Evolutionary conservation across 78 protist species (phyloP).

Genomic region (Monosiga brevicollis): DNA sequence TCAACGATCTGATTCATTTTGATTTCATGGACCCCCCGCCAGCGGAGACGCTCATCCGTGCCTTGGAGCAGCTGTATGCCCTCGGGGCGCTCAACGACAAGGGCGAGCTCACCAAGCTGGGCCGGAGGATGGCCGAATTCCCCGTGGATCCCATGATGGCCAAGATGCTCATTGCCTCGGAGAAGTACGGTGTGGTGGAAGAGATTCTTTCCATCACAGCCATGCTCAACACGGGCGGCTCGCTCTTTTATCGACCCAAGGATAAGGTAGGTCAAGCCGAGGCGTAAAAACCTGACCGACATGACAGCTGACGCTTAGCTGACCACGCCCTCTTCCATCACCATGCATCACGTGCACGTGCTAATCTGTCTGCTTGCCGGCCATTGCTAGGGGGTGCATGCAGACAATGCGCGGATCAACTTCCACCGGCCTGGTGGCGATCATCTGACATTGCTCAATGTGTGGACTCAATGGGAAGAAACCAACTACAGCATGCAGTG

Average conservation of each 20-base stretch:
- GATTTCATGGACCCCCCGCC: slow-evolving; percentile 99
- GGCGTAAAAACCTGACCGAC: no score
- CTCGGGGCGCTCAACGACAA: slow-evolving; percentile 88
- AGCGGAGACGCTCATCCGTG: slow-evolving; percentile 90
- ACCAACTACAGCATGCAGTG: slow-evolving; percentile 68
- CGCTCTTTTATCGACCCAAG: slow-evolving; percentile 84
- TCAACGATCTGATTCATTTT: slow-evolving; percentile 89
- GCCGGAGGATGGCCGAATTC: slow-evolving; percentile 96
- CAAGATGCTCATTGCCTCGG: slow-evolving; percentile 71
- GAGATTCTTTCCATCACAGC: slow-evolving; percentile 68
- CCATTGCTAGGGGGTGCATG: slow-evolving; percentile 10
- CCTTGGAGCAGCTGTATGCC: slow-evolving; percentile 74
- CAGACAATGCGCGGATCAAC: slow-evolving; percentile 13
- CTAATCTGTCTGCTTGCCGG: no score
- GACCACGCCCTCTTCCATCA: slow-evolving; percentile 46
- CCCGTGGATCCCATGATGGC: slow-evolving; percentile 91
- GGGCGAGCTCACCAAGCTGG: slow-evolving; percentile 94
- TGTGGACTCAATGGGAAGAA: slow-evolving; percentile 81
- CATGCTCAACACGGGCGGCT: slow-evolving; percentile 78
- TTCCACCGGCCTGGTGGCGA: slow-evolving; percentile 73
- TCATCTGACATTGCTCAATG: slow-evolving; percentile 79
- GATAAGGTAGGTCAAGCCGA: slow-evolving; percentile 58
- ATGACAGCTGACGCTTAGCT: no score
- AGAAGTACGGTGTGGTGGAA: slow-evolving; percentile 49
- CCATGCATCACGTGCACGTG: no score